Evolutionary conservation across 2,329 filamentous ascomycete genomes (phyloP).

Genomic region (Sporothrix inflata): DNA sequence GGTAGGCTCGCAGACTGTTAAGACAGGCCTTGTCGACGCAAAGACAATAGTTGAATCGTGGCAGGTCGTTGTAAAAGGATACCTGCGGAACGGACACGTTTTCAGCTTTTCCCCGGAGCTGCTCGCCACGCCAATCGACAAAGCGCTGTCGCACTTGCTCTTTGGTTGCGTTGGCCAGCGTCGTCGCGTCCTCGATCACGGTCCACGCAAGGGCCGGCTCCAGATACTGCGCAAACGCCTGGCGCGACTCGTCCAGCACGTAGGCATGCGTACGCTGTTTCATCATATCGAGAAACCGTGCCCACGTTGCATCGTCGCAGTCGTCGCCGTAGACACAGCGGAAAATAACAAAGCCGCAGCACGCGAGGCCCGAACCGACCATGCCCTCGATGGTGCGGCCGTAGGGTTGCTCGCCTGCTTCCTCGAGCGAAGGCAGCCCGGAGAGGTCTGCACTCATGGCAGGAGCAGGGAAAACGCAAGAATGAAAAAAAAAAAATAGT

Average conservation of each 20-base stretch:
- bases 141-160: not conserved
- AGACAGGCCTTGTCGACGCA: not conserved
- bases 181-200: not conserved
- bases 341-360: too few species aligned
- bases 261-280: not conserved
- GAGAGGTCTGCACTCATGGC: too few species aligned
- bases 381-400: too few species aligned
- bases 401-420: too few species aligned
- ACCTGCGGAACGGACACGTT: not conserved
- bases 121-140: not conserved
- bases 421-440: too few species aligned
- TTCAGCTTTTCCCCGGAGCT: not conserved
- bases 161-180: not conserved
- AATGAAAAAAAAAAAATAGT: too few species aligned
- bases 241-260: not conserved
- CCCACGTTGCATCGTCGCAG: too few species aligned
- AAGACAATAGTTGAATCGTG: not conserved
- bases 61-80: not conserved
- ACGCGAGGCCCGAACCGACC: too few species aligned
- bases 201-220: not conserved
- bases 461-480: too few species aligned
- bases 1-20: not conserved
- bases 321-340: too few species aligned
- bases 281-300: too few species aligned
- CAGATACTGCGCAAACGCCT: not conserved